A percentile compares a stretch with the other conserved stretches of the same genome.
phyloP scores from a whole-genome alignment of 768 basidiomycete genomes.

The Calocera cornea region DNA sequence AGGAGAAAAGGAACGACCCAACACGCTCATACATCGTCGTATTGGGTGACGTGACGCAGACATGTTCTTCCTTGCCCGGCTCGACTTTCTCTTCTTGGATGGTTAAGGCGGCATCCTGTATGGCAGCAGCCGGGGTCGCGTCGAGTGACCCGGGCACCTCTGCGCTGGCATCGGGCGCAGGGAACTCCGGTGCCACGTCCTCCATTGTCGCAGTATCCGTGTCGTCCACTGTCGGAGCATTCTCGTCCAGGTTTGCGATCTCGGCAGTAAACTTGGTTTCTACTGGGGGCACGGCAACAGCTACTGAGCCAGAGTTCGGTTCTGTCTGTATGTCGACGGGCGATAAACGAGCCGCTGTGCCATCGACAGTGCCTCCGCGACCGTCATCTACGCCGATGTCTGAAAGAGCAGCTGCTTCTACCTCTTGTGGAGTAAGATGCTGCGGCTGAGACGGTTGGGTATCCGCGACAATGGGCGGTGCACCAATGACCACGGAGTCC shows the following conservation, averaged over 20 bases:
- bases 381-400: background rate
- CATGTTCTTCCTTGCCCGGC: slow-evolving; percentile 39
- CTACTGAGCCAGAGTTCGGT: background rate
- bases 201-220: slow-evolving; percentile 6
- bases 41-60: slow-evolving; percentile 77
- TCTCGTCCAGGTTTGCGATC: background rate
- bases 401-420: slow-evolving; percentile 18
- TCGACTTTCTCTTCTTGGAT: too few relatives aligned
- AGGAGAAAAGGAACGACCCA: slow-evolving; percentile 69
- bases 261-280: background rate
- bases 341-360: background rate
- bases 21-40: slow-evolving; percentile 71
- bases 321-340: background rate
- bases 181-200: too few relatives aligned
- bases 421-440: slow-evolving; percentile 10
- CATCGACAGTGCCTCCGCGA: background rate
- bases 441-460: background rate
- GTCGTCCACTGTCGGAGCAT: background rate
- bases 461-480: background rate
- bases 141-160: too few relatives aligned
- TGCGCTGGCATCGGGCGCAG: too few relatives aligned
- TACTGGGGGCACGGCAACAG: background rate
- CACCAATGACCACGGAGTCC: slow-evolving; percentile 49
- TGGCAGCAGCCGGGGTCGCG: too few relatives aligned
- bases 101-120: too few relatives aligned